phyloP scores from a whole-genome alignment of 257 asterid species.

The Fraxinus pennsylvanica region DNA sequence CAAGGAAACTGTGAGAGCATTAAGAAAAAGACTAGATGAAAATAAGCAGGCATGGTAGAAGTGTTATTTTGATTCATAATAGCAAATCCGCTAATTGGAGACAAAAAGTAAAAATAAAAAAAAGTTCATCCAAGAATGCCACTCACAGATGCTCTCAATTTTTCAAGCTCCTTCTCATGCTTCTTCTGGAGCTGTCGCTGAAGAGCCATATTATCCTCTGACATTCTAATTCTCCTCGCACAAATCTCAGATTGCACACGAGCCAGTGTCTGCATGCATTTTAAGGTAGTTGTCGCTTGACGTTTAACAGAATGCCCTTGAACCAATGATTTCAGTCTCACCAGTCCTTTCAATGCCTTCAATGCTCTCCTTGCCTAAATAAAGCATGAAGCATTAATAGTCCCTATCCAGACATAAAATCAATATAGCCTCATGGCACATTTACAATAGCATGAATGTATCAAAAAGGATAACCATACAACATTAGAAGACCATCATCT shows the following conservation, averaged over 20 bases:
- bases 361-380: slow-evolving; percentile 68
- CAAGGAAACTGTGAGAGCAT: too few relatives aligned
- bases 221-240: slow-evolving; percentile 53
- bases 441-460: too few relatives aligned
- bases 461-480: background rate
- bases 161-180: slow-evolving; percentile 61
- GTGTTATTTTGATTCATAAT: too few relatives aligned
- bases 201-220: slow-evolving; percentile 61
- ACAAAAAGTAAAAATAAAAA: too few relatives aligned
- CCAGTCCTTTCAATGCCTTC: slow-evolving; percentile 69
- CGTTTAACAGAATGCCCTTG: slow-evolving; percentile 61
- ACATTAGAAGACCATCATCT: slow-evolving; percentile 6
- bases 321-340: slow-evolving; percentile 59
- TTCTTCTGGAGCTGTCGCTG: slow-evolving; percentile 74
- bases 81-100: too few relatives aligned
- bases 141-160: slow-evolving; percentile 60
- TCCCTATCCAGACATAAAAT: too few relatives aligned
- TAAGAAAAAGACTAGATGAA: too few relatives aligned
- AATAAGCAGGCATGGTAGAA: too few relatives aligned
- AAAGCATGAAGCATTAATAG: background rate
- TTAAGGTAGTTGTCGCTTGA: slow-evolving; percentile 63
- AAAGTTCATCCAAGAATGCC: background rate
- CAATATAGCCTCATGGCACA: too few relatives aligned
- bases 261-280: slow-evolving; percentile 71
- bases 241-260: slow-evolving; percentile 72